A percentile compares a stretch with the other conserved stretches of the same genome.
Evolutionary conservation across 2,329 filamentous ascomycete genomes (phyloP).

Genomic region (Fusarium staphyleae): DNA sequence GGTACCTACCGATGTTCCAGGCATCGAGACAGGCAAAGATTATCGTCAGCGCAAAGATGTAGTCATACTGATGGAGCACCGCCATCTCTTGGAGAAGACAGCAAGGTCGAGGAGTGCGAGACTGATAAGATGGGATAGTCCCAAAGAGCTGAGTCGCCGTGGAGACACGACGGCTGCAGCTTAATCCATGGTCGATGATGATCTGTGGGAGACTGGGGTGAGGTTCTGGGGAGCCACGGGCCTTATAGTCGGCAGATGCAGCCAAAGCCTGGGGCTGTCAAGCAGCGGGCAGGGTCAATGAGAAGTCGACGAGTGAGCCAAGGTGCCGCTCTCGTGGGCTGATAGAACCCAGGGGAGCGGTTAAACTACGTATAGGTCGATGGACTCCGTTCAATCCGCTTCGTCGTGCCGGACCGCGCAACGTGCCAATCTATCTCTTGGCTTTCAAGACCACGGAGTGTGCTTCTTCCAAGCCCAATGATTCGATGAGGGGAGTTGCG

Average conservation of each 20-base stretch:
- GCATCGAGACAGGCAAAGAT: slow-evolving; percentile 65
- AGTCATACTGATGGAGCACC: slow-evolving; percentile 58
- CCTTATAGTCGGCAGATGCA: slow-evolving; percentile 22
- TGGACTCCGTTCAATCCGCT: slow-evolving; percentile 8
- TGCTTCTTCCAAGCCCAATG: slow-evolving; percentile 27
- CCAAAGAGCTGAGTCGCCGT: background rate
- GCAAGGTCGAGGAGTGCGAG: background rate
- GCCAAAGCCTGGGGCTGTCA: slow-evolving; percentile 8
- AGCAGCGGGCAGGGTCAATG: background rate
- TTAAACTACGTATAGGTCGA: slow-evolving; percentile 19
- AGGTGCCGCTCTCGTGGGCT: background rate
- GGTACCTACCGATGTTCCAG: slow-evolving; percentile 61
- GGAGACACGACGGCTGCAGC: slow-evolving; percentile 28
- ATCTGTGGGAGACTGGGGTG: slow-evolving; percentile 13
- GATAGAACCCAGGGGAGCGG: slow-evolving; percentile 21
- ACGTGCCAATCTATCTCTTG: slow-evolving; percentile 5
- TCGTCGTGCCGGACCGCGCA: slow-evolving; percentile 5
- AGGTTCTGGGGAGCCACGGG: slow-evolving; percentile 4
- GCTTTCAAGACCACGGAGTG: slow-evolving; percentile 11
- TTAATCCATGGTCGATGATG: slow-evolving; percentile 31
- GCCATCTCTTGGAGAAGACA: slow-evolving; percentile 40
- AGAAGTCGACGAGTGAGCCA: background rate
- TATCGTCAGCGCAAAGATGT: slow-evolving; percentile 63
- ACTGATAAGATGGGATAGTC: background rate
- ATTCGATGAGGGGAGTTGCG: slow-evolving; percentile 26